Conservation (phyloP, 1,139 yeast species). For the Suhomyces panamericanus region DNA sequence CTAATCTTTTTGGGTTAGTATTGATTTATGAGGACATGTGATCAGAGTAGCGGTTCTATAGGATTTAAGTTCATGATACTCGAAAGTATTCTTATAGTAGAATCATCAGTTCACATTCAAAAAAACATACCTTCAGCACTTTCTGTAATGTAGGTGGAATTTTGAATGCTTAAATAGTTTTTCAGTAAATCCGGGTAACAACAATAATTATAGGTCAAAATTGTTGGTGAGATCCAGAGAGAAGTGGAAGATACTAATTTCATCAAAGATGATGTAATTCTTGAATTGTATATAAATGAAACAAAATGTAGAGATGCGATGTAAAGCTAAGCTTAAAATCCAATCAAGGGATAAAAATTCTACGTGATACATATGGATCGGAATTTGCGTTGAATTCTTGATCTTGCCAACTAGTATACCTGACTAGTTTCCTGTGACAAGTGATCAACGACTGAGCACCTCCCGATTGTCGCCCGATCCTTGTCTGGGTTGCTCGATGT, state of each 20-base stretch:
- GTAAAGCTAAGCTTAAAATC: background rate
- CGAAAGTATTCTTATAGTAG: slow-evolving; percentile 14
- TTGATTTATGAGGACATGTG: background rate
- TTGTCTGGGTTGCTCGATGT: slow-evolving; percentile 8
- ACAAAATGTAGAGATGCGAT: background rate
- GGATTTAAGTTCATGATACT: slow-evolving; percentile 18
- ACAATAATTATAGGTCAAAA: background rate
- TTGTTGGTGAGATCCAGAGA: no score
- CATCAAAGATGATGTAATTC: no score
- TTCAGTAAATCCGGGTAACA: background rate
- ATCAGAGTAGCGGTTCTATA: slow-evolving; percentile 27
- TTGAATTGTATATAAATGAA: background rate
- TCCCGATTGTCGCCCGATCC: slow-evolving; percentile 5
- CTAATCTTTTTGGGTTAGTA: slow-evolving; percentile 3
- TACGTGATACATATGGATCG: background rate
- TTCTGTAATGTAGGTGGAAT: no score
- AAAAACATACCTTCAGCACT: background rate
- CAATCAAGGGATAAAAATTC: background rate
- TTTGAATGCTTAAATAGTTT: background rate
- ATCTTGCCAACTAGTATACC: slow-evolving; percentile 1
- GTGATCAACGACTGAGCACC: slow-evolving; percentile 8
- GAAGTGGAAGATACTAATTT: no score
- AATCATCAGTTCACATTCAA: slow-evolving; percentile 18
- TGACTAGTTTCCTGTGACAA: background rate
- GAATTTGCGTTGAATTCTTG: background rate